A percentile compares a stretch with the other conserved stretches of the same genome.
These are phyloP conservation scores for Euphrasia arctica DNA, from an alignment of 305 asterid genomes.

Conservation along the genomic window DNA sequence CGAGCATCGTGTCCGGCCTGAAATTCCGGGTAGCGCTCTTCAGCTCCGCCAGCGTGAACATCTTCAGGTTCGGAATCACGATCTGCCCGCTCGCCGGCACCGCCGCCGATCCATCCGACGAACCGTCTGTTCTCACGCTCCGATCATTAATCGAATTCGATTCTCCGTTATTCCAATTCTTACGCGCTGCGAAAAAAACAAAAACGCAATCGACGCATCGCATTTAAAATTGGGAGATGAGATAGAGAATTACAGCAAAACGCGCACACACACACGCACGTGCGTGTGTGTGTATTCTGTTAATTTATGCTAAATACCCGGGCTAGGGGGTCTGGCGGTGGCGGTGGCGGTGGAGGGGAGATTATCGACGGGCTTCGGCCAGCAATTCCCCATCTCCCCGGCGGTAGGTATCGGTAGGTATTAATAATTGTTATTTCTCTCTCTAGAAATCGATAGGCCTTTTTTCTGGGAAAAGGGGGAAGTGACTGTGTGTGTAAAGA, in stretches of 20 bases:
- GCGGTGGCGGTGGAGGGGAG: conserved; percentile 25
- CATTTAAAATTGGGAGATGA: too few species aligned
- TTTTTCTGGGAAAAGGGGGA: conserved; percentile 40
- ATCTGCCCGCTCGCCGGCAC: conserved; percentile 47
- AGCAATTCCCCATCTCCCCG: conserved; percentile 72
- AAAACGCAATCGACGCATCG: background rate
- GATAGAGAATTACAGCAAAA: background rate
- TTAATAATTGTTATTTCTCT: conserved; percentile 4
- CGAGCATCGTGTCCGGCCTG: conserved; percentile 53
- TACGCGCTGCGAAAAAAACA: background rate
- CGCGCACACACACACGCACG: background rate
- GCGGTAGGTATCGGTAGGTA: too few species aligned
- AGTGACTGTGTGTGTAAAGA: conserved; percentile 15
- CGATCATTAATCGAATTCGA: background rate
- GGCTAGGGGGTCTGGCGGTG: conserved; percentile 33
- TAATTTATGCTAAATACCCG: conserved; percentile 32
- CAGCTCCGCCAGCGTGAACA: conserved; percentile 42
- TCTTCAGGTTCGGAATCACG: conserved; percentile 41
- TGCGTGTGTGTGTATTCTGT: background rate
- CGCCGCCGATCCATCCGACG: conserved; percentile 17
- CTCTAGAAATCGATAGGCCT: background rate
- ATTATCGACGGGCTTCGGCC: conserved; percentile 58
- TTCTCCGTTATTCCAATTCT: background rate
- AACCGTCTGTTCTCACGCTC: conserved; percentile 7
- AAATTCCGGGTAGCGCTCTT: conserved; percentile 47